Base-by-base conservation (phyloP, 805 yeast genomes). In the Phaffomyces antillensis region DNA sequence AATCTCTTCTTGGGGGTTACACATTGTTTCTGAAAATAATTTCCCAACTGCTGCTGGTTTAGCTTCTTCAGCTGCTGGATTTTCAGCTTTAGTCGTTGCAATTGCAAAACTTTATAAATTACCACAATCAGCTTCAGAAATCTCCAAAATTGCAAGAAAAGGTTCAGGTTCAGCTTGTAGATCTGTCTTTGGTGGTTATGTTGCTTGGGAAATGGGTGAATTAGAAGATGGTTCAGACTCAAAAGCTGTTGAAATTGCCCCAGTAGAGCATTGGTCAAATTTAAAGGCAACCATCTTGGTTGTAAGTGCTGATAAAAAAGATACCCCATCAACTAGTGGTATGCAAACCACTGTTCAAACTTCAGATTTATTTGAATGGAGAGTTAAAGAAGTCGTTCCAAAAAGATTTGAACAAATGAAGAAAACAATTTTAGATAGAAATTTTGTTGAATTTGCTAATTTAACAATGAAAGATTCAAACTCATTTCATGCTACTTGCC, bases 41-140 rank as follows among this genome's bases (percentile, higher is more conserved):
- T 93, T 93, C 74, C 99, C 99, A 42, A 93, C 99, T 24, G 99
- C 99, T 30, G 99, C 99, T 7, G 99, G 99, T 3, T 75, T 93
- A 55, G 99, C 99, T 0, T 88, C 96, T 1, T 85, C 96, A 6
- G 99, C 99, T 13, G 98, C 99, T 10, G 99, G 99, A 0, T 91
- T 89, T 66, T 96, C 99, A 32, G 99, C 99, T 10, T 73, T 93
- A 49, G 95, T 91, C 20, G 78, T 78, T 40, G 86, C 96, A n/a
- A 79, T 93, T 59, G 89, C 98, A 16, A 77, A 76, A 59, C 72
- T 93, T 47, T 93, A 83, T 68, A 65, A 86, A 64, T 78, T 93
- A 48, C 95, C 96, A n/a, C 85, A 86, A 59, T 77, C 84, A 49
- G 72, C 77, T 59, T 84, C 93, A 20, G 96, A 89, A 59, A 75